A percentile compares a stretch with the other conserved stretches of the same genome.
These are phyloP conservation scores for Pluteus cervinus DNA, from an alignment of 768 basidiomycete genomes.

Conservation along the genomic window DNA sequence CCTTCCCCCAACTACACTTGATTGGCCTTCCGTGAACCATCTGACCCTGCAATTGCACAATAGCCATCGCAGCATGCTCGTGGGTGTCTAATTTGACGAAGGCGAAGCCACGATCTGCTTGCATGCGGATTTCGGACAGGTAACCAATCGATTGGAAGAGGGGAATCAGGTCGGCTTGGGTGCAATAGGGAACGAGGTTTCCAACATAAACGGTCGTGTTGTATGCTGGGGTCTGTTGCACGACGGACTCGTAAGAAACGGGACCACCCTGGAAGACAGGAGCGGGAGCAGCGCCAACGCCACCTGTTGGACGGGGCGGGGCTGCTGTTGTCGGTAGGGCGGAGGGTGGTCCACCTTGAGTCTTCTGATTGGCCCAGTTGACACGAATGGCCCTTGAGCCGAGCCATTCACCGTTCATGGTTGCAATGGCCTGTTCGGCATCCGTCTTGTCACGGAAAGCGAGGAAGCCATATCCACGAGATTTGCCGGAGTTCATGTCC, in stretches of 20 bases:
- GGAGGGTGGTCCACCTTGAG: conserved; percentile 69
- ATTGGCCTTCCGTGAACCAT: conserved; percentile 96
- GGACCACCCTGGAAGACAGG: conserved; percentile 90
- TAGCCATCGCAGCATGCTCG: conserved; percentile 97
- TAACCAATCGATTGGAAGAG: conserved; percentile 99
- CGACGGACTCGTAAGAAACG: conserved; percentile 88
- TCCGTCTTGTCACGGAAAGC: conserved; percentile 99
- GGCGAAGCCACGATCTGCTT: conserved; percentile 97
- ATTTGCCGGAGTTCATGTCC: conserved; percentile 99
- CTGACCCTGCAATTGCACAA: conserved; percentile 94
- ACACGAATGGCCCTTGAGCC: conserved; percentile 97
- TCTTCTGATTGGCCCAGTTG: conserved; percentile 99
- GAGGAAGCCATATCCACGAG: conserved; percentile 95
- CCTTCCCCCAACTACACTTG: conserved; percentile 99
- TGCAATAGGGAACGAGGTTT: conserved; percentile 95
- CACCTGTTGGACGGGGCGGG: conserved; percentile 37
- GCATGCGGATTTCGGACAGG: conserved; percentile 98
- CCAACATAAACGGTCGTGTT: conserved; percentile 98
- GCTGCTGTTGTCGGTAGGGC: conserved; percentile 20
- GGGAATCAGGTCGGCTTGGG: conserved; percentile 95
- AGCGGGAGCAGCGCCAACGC: conserved; percentile 74
- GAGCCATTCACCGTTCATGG: conserved; percentile 99
- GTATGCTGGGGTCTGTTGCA: conserved; percentile 87
- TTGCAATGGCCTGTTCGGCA: conserved; percentile 97
- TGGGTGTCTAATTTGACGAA: conserved; percentile 99